Evolutionary conservation across 2,329 filamentous ascomycete species (phyloP).

Genomic region (Rhexocercosporidium sp.): DNA sequence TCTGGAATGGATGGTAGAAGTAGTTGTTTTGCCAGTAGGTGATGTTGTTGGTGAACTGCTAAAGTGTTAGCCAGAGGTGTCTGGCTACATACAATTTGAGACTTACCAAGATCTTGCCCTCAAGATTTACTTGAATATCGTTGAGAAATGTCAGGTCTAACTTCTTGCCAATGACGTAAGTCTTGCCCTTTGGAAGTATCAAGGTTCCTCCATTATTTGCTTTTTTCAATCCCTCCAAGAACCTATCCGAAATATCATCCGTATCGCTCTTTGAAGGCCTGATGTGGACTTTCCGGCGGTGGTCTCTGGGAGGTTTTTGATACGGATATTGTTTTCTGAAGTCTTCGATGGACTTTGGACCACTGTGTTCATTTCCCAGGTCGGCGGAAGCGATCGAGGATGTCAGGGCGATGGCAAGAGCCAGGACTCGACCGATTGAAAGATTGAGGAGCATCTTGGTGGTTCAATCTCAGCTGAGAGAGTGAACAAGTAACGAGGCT

Average conservation of each 20-base stretch:
- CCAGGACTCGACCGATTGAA: slow-evolving; percentile 14
- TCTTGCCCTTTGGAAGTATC: slow-evolving; percentile 54
- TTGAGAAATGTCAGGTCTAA: slow-evolving; percentile 67
- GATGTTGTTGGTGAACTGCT: slow-evolving; percentile 66
- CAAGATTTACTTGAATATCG: slow-evolving; percentile 63
- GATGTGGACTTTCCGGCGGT: slow-evolving; percentile 54
- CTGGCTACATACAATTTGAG: slow-evolving; percentile 14
- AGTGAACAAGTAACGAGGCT: slow-evolving; percentile 9
- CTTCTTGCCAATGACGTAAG: slow-evolving; percentile 54
- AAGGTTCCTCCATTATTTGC: slow-evolving; percentile 65
- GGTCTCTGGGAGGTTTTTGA: slow-evolving; percentile 32
- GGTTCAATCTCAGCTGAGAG: neutral
- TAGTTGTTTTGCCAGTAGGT: slow-evolving; percentile 66
- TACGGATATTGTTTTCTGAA: slow-evolving; percentile 49
- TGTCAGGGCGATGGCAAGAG: slow-evolving; percentile 8
- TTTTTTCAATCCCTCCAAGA: slow-evolving; percentile 57
- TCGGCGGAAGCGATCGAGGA: slow-evolving; percentile 8
- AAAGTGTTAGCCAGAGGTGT: slow-evolving; percentile 33
- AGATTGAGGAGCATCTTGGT: slow-evolving; percentile 13
- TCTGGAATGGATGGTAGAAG: slow-evolving; percentile 56
- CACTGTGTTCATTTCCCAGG: slow-evolving; percentile 8
- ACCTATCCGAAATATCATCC: slow-evolving; percentile 62
- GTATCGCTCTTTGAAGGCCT: slow-evolving; percentile 56
- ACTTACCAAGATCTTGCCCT: slow-evolving; percentile 58
- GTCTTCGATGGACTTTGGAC: slow-evolving; percentile 35